phyloP scores from a whole-genome alignment of 2,329 filamentous ascomycete genomes.

The Trichoderma atrobrunneum region DNA sequence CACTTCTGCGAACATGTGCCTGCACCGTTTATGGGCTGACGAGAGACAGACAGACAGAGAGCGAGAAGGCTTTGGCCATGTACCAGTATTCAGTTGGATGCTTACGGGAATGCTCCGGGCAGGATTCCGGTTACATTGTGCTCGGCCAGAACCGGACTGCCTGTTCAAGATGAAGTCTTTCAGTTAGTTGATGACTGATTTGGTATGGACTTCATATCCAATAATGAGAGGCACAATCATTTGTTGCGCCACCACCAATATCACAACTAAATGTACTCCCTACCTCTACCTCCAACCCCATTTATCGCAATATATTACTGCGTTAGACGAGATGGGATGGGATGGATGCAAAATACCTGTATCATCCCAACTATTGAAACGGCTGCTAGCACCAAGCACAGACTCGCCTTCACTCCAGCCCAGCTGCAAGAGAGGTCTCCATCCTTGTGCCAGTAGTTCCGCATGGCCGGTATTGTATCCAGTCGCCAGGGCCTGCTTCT shows the following conservation, averaged over 20 bases:
- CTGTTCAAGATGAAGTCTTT: neutral
- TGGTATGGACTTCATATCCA: neutral
- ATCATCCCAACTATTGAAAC: neutral
- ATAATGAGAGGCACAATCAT: neutral
- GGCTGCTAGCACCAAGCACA: neutral
- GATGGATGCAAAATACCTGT: neutral
- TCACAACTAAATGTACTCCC: neutral
- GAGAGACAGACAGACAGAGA: neutral
- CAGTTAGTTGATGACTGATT: neutral
- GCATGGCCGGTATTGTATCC: neutral
- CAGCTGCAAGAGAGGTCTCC: neutral
- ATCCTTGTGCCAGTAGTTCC: neutral
- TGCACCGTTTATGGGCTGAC: neutral
- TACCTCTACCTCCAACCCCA: neutral
- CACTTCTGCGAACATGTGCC: neutral
- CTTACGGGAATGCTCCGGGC: neutral
- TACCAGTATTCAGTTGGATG: neutral
- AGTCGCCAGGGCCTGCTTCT: neutral
- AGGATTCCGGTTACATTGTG: neutral
- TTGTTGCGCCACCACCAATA: neutral
- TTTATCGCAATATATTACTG: too few species aligned
- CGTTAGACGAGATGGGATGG: neutral
- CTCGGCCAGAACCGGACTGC: slow-evolving; percentile 12
- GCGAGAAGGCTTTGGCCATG: neutral
- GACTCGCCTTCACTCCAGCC: neutral